Base-by-base conservation (phyloP, 1,284 basidiomycete genomes). In the Coriolopsis trogii region DNA sequence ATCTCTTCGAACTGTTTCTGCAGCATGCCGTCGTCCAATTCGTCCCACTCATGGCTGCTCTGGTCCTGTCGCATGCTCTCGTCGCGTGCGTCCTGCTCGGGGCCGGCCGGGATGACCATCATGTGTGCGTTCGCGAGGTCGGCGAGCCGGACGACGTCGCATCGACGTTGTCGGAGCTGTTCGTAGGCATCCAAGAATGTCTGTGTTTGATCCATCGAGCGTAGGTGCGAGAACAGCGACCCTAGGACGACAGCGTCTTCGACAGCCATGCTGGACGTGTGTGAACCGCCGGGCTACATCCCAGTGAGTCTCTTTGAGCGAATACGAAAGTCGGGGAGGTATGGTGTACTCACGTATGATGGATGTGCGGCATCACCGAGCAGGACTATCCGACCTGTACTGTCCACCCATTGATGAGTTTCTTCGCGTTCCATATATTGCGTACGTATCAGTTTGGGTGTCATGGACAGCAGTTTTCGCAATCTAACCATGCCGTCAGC, bases 181-280 rank as follows among this genome's bases (percentile, higher is more conserved):
- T 84, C 76, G 58, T 81, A 77, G 0, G 79, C 82, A 52, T 72
- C 68, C 5, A 85, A 69, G 61, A 83, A 77, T 24, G 63, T 71
- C 0, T 63, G 60, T 55, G 85, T 81, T 55, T 86, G 82, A n/a
- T 78, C 77, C 26, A 67, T 58, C 1, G 65, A 61, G 26, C 64
- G 66, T 5, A 86, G 65, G 61, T 82, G 81, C 3, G 80, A 79
- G 63, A 85, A 84, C 4, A 86, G 68, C 49, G 76, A 78, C n/a
- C 73, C 83, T 4, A 86, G 72, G 7, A 82, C 77, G 4, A 79
- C 80, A 4, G 73, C 80, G 51, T 85, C 84, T 67, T 85, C 73
- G 66, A 34, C 74, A 60, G 28, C 73, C 68, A 6, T 74, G 66
- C 54, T 48, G 2, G 26, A 28, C 8, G 28, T 21, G 24, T 34